Evolutionary conservation across 2,329 filamentous ascomycete genomes (phyloP), one percentile per base, ranked within the genome.

Genomic region (Cryphonectria parasitica): DNA sequence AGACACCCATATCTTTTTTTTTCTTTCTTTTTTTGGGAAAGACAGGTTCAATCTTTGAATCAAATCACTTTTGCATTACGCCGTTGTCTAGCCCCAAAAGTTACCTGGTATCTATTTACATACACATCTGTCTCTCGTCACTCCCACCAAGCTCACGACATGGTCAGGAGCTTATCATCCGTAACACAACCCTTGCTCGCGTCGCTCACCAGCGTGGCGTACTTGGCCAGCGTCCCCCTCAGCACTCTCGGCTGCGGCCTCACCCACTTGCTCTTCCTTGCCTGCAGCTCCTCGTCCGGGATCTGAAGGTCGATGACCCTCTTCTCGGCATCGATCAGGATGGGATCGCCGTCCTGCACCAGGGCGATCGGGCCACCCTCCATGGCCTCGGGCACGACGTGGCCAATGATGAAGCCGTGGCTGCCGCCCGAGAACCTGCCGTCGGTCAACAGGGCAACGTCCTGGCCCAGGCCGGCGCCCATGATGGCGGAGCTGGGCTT

Each of bases 401-500:
- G 93, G 1, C 93, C 93, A 76, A 96, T 95, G 75, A 96, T 84
- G 87, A 96, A 96, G 54, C 93, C 93, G 86, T 96, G 93, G 73
- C 89, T 92, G 67, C 92, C 94, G 70, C 94, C 94, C 11, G 89
- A 92, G 85, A 94, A 95, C 54, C 92, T 89, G 0, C 90, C 90
- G 76, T 94, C 91, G 1, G 91, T 93, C 72, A 94, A 85, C 63
- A 94, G 87, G 0, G 91, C 91, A 19, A 93, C 90, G 75, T 93
- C 91, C 76, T 92, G 87, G 75, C 91, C 91, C 60, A 98, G 87
- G 52, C 92, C 92, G 7, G 94, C 93, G 68, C 95, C 95, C 93
- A 97, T 97, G 77, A 98, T 92, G 65, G 94, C 93, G 0, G 93
- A 94, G 67, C 89, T 92, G n/a, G 95, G 93, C 85, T 97, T 97